phyloP scores from a whole-genome alignment of 805 yeast genomes.

The Candida coleopterorum region DNA sequence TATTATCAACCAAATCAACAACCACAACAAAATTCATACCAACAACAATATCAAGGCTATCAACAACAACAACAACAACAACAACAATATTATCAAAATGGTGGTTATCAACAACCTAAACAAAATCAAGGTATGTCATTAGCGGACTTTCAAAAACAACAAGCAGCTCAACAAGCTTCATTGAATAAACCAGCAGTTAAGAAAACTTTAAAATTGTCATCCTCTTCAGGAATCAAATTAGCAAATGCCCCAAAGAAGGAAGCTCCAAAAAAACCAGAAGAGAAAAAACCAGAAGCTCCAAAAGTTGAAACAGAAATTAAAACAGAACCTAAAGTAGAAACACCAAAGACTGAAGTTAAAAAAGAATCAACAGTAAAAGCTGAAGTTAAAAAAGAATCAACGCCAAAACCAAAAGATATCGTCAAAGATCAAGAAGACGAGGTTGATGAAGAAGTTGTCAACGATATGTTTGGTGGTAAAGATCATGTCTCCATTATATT shows the following conservation, averaged over 20 bases:
- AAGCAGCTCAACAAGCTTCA: slow-evolving; percentile 38
- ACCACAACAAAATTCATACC: slow-evolving; percentile 13
- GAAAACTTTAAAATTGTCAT: slow-evolving; percentile 61
- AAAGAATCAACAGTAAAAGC: slow-evolving; percentile 9
- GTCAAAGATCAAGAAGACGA: slow-evolving; percentile 71
- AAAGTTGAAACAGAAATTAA: slow-evolving; percentile 16
- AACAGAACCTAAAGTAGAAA: slow-evolving; percentile 12
- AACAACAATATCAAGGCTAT: slow-evolving; percentile 12
- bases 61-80: slow-evolving; percentile 17
- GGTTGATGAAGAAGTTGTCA: slow-evolving; percentile 81
- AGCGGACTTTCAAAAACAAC: slow-evolving; percentile 77
- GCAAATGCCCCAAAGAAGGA: slow-evolving; percentile 42
- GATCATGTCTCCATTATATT: slow-evolving; percentile 95
- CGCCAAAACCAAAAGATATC: slow-evolving; percentile 42
- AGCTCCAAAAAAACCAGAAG: slow-evolving; percentile 20
- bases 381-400: slow-evolving; percentile 13
- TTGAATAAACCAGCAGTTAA: slow-evolving; percentile 58
- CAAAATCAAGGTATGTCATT: slow-evolving; percentile 51
- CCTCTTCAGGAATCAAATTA: slow-evolving; percentile 63
- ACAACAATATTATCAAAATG: slow-evolving; percentile 17
- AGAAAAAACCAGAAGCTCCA: slow-evolving; percentile 16
- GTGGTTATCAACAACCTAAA: slow-evolving; percentile 14
- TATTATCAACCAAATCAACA: slow-evolving; percentile 9
- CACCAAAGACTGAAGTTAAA: slow-evolving; percentile 13
- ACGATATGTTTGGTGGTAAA: slow-evolving; percentile 94